Evolutionary conservation across 148 eudicot species (phyloP).

Genomic region (Spergularia bocconei): DNA sequence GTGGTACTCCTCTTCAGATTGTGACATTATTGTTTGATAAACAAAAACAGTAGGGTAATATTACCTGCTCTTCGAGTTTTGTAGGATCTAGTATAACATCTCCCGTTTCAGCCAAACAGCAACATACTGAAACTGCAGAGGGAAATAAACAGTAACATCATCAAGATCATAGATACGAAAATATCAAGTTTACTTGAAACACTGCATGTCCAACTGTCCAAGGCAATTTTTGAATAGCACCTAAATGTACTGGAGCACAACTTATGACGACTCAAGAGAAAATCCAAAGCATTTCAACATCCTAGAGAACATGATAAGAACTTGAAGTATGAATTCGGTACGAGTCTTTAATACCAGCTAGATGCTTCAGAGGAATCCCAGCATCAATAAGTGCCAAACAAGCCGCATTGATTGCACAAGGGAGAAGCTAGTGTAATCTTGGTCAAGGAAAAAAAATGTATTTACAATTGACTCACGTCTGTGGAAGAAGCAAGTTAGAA

Average conservation of each 20-base stretch:
- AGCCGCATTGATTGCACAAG: conserved; percentile 92
- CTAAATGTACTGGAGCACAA: not conserved
- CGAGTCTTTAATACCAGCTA: conserved; percentile 59
- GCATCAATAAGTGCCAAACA: conserved; percentile 97
- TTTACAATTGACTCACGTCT: not conserved
- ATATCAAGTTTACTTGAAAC: not conserved
- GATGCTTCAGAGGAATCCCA: conserved; percentile 85
- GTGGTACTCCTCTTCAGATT: not conserved
- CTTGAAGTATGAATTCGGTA: not conserved
- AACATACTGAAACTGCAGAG: conserved; percentile 80
- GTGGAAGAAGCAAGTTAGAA: not conserved
- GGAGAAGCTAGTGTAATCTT: conserved; percentile 61
- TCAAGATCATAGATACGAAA: not conserved
- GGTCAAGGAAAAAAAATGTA: conserved; percentile 44
- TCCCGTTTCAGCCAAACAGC: conserved; percentile 68
- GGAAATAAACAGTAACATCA: conserved; percentile 16
- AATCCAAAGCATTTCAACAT: not conserved
- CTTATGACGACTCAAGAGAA: not conserved
- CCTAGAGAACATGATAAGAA: not conserved
- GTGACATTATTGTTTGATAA: not conserved
- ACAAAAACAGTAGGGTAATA: not conserved
- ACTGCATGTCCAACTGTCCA: not conserved
- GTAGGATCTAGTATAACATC: conserved; percentile 65
- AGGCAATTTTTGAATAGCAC: not conserved
- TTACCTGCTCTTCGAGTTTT: conserved; percentile 87